phyloP scores from a whole-genome alignment of 805 yeast genomes.

The Wickerhamiella azymoides region DNA sequence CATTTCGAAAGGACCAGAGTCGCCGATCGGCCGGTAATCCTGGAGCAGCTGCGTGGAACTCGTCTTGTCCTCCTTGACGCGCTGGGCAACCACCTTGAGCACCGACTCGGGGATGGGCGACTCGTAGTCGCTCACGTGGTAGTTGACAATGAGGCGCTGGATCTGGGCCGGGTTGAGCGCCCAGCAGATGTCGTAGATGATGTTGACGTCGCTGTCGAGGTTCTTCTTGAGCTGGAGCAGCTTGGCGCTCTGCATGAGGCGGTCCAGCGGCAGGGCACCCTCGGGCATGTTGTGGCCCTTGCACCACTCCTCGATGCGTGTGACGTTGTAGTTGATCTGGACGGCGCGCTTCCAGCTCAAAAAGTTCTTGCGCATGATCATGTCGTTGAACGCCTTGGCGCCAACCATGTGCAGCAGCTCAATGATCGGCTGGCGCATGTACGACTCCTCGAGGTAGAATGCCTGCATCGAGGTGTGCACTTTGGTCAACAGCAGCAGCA shows the following conservation, averaged over 20 bases:
- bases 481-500: slow-evolving; percentile 73
- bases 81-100: slow-evolving; percentile 54
- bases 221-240: slow-evolving; percentile 82
- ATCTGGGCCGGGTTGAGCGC: slow-evolving; percentile 89
- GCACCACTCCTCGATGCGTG: slow-evolving; percentile 97
- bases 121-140: slow-evolving; percentile 87
- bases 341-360: slow-evolving; percentile 96
- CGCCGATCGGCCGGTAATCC: slow-evolving; percentile 29
- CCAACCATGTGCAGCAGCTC: slow-evolving; percentile 79
- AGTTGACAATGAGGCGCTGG: slow-evolving; percentile 79
- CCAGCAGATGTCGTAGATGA: slow-evolving; percentile 88
- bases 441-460: slow-evolving; percentile 73
- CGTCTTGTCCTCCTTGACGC: slow-evolving; percentile 33
- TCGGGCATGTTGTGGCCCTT: slow-evolving; percentile 83
- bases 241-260: slow-evolving; percentile 84
- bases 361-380: slow-evolving; percentile 87
- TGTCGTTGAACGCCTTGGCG: slow-evolving; percentile 86
- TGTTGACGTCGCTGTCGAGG: slow-evolving; percentile 76
- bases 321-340: slow-evolving; percentile 90
- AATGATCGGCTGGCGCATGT: slow-evolving; percentile 67
- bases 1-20: slow-evolving; percentile 30
- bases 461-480: slow-evolving; percentile 89
- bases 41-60: slow-evolving; percentile 24
- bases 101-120: slow-evolving; percentile 77
- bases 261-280: slow-evolving; percentile 71